Percentiles rank a stretch among this genome's conserved stretches.
Evolutionary conservation across 371 early-diverging fungal species (phyloP).

Genomic region (Dichotomocladium elegans): DNA sequence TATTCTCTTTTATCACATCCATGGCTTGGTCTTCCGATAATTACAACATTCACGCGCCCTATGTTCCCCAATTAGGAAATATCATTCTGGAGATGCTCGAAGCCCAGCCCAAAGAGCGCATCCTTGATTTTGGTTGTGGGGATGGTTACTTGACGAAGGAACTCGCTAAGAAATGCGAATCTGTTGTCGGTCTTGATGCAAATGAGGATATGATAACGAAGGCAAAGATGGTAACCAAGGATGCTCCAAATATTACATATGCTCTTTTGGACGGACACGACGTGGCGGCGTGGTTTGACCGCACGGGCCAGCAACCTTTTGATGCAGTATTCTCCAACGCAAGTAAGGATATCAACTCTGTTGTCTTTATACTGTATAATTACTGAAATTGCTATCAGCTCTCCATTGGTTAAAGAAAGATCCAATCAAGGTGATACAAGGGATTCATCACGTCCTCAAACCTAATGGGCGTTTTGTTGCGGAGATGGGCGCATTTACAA

Average conservation of each 20-base stretch:
- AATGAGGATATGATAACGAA: conserved; percentile 59
- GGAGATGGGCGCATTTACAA: conserved; percentile 62
- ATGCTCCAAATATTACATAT: conserved; percentile 22
- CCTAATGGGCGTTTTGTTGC: conserved; percentile 59
- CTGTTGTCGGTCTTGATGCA: conserved; percentile 61
- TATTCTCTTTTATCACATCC: neutral
- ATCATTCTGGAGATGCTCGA: conserved; percentile 48
- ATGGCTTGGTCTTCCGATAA: conserved; percentile 49
- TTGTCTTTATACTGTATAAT: neutral
- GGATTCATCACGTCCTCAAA: conserved; percentile 52
- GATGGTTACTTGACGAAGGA: conserved; percentile 59
- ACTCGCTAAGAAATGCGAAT: conserved; percentile 38
- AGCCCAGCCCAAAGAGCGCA: conserved; percentile 44
- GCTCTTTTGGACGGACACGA: conserved; percentile 56
- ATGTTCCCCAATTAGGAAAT: conserved; percentile 54
- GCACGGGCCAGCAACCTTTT: conserved; percentile 23
- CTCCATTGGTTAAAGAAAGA: conserved; percentile 74
- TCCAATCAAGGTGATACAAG: conserved; percentile 55
- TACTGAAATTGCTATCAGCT: conserved; percentile 24
- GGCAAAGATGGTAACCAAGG: conserved; percentile 26
- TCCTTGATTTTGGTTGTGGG: conserved; percentile 74
- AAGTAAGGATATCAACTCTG: conserved; percentile 19
- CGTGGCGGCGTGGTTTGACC: conserved; percentile 37
- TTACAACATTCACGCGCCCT: conserved; percentile 54
- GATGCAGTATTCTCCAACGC: conserved; percentile 66